Base-by-base conservation (phyloP, 306 rosid genomes). In the Prunus mume region DNA sequence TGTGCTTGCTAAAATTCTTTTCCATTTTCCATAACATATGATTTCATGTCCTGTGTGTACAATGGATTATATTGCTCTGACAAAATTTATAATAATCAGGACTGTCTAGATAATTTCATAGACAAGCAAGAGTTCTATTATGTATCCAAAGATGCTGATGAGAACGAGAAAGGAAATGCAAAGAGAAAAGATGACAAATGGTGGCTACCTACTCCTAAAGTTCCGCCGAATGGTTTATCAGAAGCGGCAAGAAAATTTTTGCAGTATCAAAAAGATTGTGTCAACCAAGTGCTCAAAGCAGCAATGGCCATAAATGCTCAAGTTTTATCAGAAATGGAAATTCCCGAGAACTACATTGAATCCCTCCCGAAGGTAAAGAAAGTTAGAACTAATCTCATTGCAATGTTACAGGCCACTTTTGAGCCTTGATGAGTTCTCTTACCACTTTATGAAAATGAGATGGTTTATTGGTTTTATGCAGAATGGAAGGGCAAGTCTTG, bases 291-390 rank as follows among this genome's bases (percentile, higher is more conserved):
- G 46, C 99, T 96, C 60, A 96, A 96, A 85, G 99, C 99, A 80
- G 99, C 99, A 47, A 92, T 96, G 99, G 97, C 97, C 69, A 96
- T 96, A 76, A 96, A 96, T 85, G 98, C 98, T 81, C 98, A 88
- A 78, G 91, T 93, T 79, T 87, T 96, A 75, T 76, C 93, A 41
- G 99, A 96, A 80, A 92, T 96, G 93, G 98, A 91, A 80, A 96
- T 91, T 64, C 99, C 99, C 2, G 99, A 96, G 67, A 88, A 90
- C 83, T 96, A 96, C 81, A 88, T 92, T 6, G 99, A 96, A 76
- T 79, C 93, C 51, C 86, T 96, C 78, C 99, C 99, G 25, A 96
- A 96, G 96, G 99, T 91, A 84, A 82, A 82, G 58, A 45, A 32
- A 27, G 18, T 62, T 65, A 6, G 41, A 67, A 22, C 58, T 32